Evolutionary conservation across 23 red algal genomes (phyloP).

Genomic region (Agarophyton chilense): DNA sequence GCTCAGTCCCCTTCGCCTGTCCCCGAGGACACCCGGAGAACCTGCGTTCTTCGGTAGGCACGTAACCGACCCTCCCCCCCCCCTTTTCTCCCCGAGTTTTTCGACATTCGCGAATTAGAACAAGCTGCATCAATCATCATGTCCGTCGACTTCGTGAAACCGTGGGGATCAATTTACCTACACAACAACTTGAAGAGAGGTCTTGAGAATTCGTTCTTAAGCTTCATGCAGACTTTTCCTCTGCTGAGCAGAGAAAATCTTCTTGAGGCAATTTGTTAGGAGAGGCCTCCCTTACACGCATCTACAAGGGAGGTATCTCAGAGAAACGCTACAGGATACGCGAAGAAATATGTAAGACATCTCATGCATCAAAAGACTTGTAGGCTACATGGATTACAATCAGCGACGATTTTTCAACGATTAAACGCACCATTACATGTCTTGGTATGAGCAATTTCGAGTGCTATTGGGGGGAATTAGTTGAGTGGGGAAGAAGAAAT

Average conservation of each 20-base stretch:
- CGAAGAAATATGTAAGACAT: background rate
- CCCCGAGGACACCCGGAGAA: no score
- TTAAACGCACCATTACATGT: background rate
- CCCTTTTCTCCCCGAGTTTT: no score
- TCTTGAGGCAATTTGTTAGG: no score
- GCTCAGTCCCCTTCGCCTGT: no score
- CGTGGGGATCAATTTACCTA: no score
- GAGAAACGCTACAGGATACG: background rate
- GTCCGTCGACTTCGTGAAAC: no score
- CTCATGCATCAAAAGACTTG: constrained; percentile 3
- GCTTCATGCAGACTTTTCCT: background rate
- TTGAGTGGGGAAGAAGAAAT: background rate
- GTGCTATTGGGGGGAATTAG: background rate
- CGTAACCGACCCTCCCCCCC: no score
- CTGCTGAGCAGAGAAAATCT: no score
- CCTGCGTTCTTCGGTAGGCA: no score
- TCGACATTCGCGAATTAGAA: no score
- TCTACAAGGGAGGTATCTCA: background rate
- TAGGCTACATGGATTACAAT: constrained; percentile 14
- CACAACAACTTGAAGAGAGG: no score
- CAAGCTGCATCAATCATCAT: no score
- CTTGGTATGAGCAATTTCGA: background rate
- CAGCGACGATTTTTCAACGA: background rate
- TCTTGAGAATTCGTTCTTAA: background rate
- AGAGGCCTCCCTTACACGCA: background rate